Evolutionary conservation across 129 eudicot species (phyloP), one percentile per base, ranked within the genome.

Genomic region (Mikania micrantha): DNA sequence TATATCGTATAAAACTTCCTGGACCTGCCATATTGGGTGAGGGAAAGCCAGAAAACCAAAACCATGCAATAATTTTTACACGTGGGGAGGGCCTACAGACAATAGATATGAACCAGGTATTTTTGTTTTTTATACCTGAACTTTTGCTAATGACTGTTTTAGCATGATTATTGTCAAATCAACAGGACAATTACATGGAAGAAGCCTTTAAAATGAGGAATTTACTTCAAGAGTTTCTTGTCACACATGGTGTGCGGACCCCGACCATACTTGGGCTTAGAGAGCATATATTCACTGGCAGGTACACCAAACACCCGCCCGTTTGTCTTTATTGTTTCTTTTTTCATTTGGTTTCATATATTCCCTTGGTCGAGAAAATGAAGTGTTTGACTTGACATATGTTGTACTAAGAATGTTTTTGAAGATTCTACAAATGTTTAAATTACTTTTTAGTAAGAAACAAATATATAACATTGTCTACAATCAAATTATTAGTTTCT

Each of bases 271-370:
- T 90, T 69, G 97, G 97, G 44, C 87, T 90, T 62, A 77, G 97
- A 78, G 97, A 90, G 79, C 97, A 90, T 70, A 90, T 90, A n/a
- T 90, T 90, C 58, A 90, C 95, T 57, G 97, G 97, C 83, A 90
- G 97, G 97, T 90, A 66, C 48, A 64, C 28, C 27, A 65, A 31
- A 1, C 47, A 29, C 13, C 17, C 47, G 16, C 20, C n/a, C n/a
- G n/a, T 60, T 59, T 2, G 39, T 16, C 20, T 20, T 47, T 17
- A 4, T n/a, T 27, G 4, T 27, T 31, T 66, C 4, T 0, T 28
- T 44, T 2, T 35, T 24, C 45, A 20, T 20, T 63, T 40, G 5
- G 31, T 11, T 27, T 45, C 5, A 16, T 66, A 9, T 32, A 31
- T 22, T 20, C 13, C n/a, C 25, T 64, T 38, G 36, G 28, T 15